Evolutionary conservation across 2,329 filamentous ascomycete species (phyloP).

Genomic region (Fragosphaeria purpurea): DNA sequence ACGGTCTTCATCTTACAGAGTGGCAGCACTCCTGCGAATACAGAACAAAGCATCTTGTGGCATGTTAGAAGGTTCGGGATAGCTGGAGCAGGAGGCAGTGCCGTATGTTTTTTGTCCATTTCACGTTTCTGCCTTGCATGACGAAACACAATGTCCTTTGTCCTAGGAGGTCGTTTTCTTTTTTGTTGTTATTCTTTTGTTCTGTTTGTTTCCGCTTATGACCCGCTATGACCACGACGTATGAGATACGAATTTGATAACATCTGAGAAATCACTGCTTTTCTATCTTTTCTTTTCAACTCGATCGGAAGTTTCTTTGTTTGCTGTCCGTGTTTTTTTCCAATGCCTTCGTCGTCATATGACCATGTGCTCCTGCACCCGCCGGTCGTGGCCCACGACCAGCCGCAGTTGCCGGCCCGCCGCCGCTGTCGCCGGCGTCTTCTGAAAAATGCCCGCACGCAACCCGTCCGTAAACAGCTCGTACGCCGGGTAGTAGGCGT

Average conservation of each 20-base stretch:
- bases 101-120: not conserved
- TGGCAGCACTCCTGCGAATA: no score
- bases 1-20: no score
- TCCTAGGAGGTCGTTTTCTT: not conserved
- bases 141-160: no score
- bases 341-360: constrained; percentile 21
- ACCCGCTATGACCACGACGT: not conserved
- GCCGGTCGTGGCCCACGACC: constrained; percentile 50
- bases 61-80: no score
- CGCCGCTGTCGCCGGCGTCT: constrained; percentile 20
- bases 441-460: constrained; percentile 48
- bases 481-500: constrained; percentile 60
- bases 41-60: no score
- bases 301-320: no score
- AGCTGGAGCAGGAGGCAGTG: not conserved
- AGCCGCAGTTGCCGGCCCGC: constrained; percentile 49
- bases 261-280: not conserved
- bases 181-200: not conserved
- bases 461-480: constrained; percentile 56
- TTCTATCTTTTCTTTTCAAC: no score
- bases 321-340: not conserved
- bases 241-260: not conserved
- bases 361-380: constrained; percentile 44
- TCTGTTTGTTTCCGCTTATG: not conserved
- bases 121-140: no score